Base-by-base conservation (phyloP, 306 rosid species). In the Quillaja saponaria region DNA sequence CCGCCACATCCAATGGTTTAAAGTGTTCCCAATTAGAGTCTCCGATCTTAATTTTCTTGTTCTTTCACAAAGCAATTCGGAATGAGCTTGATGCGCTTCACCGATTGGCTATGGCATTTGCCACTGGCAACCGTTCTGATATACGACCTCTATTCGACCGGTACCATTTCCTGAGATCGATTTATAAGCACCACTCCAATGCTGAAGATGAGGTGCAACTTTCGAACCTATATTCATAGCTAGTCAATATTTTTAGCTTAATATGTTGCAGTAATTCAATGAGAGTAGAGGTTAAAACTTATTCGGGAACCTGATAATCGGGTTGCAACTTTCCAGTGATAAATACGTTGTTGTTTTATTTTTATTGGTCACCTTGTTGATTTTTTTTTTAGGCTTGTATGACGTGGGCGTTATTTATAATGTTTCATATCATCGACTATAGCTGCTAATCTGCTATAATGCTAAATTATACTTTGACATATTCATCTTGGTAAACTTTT, bases 141-240 rank as follows among this genome's bases (percentile, higher is more conserved):
- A 82, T 94, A 51, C 71, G 56, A 42, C 87, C 99, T 5, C 76
- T 94, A 47, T 78, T 70, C 28, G 87, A 87, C 33, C 87, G 83
- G 41, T 94, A 89, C 58, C 91, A 69, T 94, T 94, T 94, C 64
- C 71, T 94, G 55, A 83, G 87, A 70, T 86, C 95, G 63, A 85
- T 94, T 64, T 94, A 89, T 70, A 83, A 82, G 76, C 90, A 89
- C 73, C 97, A 94, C 79, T 83, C 85, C 90, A 85, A 83, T 94
- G 99, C 97, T 21, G 99, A 94, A 82, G 99, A 94, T 71, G 97
- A 94, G 99, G 99, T 92, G 35, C 63, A 37, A 49, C 75, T 72
- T 78, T 34, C 19, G 19, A 20, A 41, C 70, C 60, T 59, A 0
- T 66, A 34, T 78, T 20, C 44, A 20, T n/a, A n/a, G n/a, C 17